These are phyloP conservation scores for Phytophthora podocarpi DNA, from an alignment of 352 stramenopile species.

Conservation along the genomic window DNA sequence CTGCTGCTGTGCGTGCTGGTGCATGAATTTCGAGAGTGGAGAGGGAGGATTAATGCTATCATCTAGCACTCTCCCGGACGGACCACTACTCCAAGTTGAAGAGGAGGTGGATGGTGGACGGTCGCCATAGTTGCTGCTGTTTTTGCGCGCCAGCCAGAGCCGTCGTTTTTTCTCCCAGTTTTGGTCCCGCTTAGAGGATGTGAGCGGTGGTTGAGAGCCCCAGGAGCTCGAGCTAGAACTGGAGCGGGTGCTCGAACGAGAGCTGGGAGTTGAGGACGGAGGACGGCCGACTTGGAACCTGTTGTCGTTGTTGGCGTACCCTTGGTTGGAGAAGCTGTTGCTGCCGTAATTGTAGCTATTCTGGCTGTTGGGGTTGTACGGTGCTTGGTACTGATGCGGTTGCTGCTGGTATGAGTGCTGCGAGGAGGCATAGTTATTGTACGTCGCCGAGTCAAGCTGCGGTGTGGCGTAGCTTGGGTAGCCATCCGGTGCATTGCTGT, in stretches of 20 bases:
- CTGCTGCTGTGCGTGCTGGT: conserved; percentile 47
- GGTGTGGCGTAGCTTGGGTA: conserved; percentile 11
- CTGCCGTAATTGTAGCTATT: conserved; percentile 14
- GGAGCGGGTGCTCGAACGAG: conserved; percentile 16
- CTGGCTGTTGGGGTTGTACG: conserved; percentile 15
- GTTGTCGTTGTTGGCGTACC: conserved; percentile 20
- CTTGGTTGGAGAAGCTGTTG: conserved; percentile 14
- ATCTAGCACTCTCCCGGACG: conserved; percentile 1
- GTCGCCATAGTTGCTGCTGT: conserved; percentile 27
- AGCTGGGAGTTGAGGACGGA: conserved; percentile 24
- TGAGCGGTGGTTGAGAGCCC: conserved; percentile 64
- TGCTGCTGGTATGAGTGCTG: conserved; percentile 25
- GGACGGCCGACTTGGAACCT: conserved; percentile 13
- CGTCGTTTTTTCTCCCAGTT: conserved; percentile 84
- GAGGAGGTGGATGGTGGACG: conserved; percentile 11
- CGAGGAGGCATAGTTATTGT: conserved; percentile 9
- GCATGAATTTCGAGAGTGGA: conserved; percentile 76
- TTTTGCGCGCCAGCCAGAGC: conserved; percentile 68
- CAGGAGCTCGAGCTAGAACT: conserved; percentile 41
- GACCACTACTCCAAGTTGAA: conserved; percentile 13
- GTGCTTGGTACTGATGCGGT: conserved; percentile 25
- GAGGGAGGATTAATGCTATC: conserved; percentile 46
- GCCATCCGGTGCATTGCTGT: conserved; percentile 9
- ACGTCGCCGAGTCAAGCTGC: conserved; percentile 1
- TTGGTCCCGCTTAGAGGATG: conserved; percentile 78